Conservation (phyloP, 2,329 filamentous ascomycete genomes). For the Graphilbum fragrans region DNA sequence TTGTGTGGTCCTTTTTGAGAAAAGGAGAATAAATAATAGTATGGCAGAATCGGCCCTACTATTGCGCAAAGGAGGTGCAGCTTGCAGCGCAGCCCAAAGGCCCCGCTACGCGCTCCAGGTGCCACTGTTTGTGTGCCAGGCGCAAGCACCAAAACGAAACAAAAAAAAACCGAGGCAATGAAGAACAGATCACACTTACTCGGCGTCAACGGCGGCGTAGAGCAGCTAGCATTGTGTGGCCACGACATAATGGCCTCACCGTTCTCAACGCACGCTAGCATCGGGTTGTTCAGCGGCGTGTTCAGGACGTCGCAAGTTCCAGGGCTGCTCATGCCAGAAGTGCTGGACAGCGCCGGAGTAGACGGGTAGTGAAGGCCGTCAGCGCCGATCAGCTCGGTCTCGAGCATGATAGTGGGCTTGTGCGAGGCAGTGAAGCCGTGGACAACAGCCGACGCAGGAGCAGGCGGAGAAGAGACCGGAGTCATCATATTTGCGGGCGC, state of each 20-base stretch:
- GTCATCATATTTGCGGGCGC: constrained; percentile 16
- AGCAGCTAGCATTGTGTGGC: constrained; percentile 53
- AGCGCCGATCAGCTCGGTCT: constrained; percentile 57
- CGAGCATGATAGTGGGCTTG: constrained; percentile 66
- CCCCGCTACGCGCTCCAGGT: too few relatives aligned
- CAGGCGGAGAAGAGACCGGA: constrained; percentile 3
- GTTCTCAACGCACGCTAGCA: constrained; percentile 61
- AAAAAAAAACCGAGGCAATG: constrained; percentile 4
- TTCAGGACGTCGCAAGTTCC: constrained; percentile 64
- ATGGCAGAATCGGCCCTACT: too few relatives aligned
- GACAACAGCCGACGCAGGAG: constrained; percentile 27
- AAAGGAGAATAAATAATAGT: neutral
- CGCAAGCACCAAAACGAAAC: too few relatives aligned
- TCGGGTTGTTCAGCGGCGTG: constrained; percentile 73
- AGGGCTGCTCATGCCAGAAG: constrained; percentile 79
- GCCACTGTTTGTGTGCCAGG: too few relatives aligned
- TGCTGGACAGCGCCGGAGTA: constrained; percentile 70
- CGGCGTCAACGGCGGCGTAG: constrained; percentile 81
- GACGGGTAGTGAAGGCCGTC: constrained; percentile 63
- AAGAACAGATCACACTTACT: constrained; percentile 45
- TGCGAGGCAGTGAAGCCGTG: constrained; percentile 66
- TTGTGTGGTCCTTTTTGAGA: neutral
- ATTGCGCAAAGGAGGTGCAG: too few relatives aligned
- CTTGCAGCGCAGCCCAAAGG: too few relatives aligned
- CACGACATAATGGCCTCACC: constrained; percentile 61